phyloP scores from a whole-genome alignment of 2,329 filamentous ascomycete species.

The Graphilbum fragrans region DNA sequence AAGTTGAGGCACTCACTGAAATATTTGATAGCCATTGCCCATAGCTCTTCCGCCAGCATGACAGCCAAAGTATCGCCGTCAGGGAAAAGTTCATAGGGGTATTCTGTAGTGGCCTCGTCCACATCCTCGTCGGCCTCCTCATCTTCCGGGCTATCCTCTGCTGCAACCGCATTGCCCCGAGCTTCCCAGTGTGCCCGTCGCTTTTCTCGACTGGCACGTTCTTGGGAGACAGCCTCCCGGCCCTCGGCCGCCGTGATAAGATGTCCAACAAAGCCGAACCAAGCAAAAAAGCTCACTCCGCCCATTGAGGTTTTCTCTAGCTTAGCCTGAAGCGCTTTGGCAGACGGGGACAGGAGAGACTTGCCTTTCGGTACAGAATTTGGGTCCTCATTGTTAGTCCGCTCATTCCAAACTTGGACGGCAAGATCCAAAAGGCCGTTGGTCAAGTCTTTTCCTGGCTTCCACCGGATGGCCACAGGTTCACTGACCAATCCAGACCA shows the following conservation, averaged over 20 bases:
- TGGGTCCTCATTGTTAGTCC: constrained; percentile 19
- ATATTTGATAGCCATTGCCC: constrained; percentile 78
- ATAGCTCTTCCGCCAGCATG: constrained; percentile 74
- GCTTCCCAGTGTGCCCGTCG: constrained; percentile 1
- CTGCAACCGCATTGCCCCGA: constrained; percentile 12
- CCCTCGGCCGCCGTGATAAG: constrained; percentile 64
- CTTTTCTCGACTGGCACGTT: constrained; percentile 24
- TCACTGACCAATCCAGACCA: constrained; percentile 75
- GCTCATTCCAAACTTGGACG: constrained; percentile 54
- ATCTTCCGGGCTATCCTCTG: constrained; percentile 15
- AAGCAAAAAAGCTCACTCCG: constrained; percentile 72
- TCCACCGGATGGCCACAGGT: constrained; percentile 82
- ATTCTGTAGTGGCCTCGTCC: constrained; percentile 41
- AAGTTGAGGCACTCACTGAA: constrained; percentile 56
- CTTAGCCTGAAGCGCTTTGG: constrained; percentile 32
- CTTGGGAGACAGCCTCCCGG: constrained; percentile 44
- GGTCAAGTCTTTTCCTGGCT: constrained; percentile 74
- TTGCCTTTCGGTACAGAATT: no score
- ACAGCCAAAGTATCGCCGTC: constrained; percentile 74
- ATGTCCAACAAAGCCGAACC: constrained; percentile 69
- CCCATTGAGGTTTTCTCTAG: constrained; percentile 50
- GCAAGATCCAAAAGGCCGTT: constrained; percentile 66
- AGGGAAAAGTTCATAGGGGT: constrained; percentile 76
- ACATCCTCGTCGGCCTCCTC: constrained; percentile 33
- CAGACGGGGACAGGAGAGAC: no score